Percentiles rank a stretch among this genome's conserved stretches.
phyloP scores from a whole-genome alignment of 371 early-diverging fungal genomes.

The Mucor sp. region DNA sequence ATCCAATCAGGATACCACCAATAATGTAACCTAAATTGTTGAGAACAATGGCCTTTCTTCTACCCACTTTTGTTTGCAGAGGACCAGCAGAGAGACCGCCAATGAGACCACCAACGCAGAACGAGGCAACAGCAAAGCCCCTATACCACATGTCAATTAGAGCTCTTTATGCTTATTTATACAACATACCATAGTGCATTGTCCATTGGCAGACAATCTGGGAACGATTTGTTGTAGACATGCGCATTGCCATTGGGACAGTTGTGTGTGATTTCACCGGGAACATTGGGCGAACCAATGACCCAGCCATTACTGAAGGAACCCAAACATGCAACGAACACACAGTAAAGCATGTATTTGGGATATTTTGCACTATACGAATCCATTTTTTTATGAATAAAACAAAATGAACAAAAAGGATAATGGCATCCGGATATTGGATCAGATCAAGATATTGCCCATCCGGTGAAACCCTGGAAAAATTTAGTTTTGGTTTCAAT shows the following conservation, averaged over 20 bases:
- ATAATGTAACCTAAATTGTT: conserved; percentile 65
- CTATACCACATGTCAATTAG: conserved; percentile 34
- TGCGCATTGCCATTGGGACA: conserved; percentile 23
- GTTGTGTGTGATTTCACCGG: conserved; percentile 33
- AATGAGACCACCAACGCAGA: conserved; percentile 73
- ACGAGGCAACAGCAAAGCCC: conserved; percentile 70
- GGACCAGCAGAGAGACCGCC: conserved; percentile 68
- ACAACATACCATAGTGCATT: conserved; percentile 21
- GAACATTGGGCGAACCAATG: conserved; percentile 54
- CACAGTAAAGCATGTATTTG: conserved; percentile 44
- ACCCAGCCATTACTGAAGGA: conserved; percentile 51
- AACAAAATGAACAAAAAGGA: neutral
- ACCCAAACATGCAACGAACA: conserved; percentile 38
- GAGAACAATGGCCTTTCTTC: conserved; percentile 62
- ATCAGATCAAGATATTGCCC: conserved; percentile 1
- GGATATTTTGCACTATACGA: conserved; percentile 38
- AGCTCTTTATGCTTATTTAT: conserved; percentile 15
- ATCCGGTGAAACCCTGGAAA: conserved; percentile 2
- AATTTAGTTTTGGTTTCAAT: neutral
- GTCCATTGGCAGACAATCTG: conserved; percentile 39
- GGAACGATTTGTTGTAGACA: conserved; percentile 11
- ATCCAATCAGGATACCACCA: conserved; percentile 64
- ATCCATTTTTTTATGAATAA: conserved; percentile 28
- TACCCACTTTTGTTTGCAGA: conserved; percentile 63
- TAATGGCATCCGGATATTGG: neutral